Conservation (phyloP, 306 rosid genomes). For the Crataegus laevigata region DNA sequence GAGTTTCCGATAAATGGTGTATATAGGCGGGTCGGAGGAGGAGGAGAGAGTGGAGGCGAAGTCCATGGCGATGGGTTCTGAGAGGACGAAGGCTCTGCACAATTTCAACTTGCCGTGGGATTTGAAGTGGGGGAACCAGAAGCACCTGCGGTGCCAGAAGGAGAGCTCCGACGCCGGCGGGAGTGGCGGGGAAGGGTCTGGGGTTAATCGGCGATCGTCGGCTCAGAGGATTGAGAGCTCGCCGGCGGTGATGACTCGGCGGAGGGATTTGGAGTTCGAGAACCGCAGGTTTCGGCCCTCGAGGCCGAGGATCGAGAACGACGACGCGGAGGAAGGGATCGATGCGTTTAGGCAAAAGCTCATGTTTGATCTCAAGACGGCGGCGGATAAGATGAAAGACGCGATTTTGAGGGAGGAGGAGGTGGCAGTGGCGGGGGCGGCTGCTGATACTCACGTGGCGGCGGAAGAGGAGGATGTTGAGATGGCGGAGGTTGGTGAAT, state of each 20-base stretch:
- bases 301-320: conserved; percentile 32
- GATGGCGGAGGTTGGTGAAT: conserved; percentile 1
- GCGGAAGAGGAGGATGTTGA: conserved; percentile 10
- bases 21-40: conserved; percentile 21
- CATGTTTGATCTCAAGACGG: conserved; percentile 71
- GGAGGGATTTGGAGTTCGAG: conserved; percentile 27
- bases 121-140: conserved; percentile 91
- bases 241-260: conserved; percentile 4
- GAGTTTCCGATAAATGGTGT: conserved; percentile 46
- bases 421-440: conserved; percentile 7
- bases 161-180: conserved; percentile 10
- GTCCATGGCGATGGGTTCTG: conserved; percentile 63
- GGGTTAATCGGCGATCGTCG: conserved; percentile 46
- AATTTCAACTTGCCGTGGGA: conserved; percentile 69
- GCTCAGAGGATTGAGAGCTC: conserved; percentile 20
- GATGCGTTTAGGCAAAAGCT: conserved; percentile 80
- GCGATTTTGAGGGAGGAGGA: conserved; percentile 49
- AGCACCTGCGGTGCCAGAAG: conserved; percentile 65
- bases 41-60: conserved; percentile 1
- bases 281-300: conserved; percentile 14
- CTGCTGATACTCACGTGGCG: neutral
- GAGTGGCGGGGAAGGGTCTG: neutral
- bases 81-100: conserved; percentile 75
- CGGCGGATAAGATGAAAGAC: conserved; percentile 55
- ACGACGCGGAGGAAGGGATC: conserved; percentile 51